Percentiles rank a stretch among this genome's conserved stretches.
phyloP scores from a whole-genome alignment of 768 basidiomycete genomes.

The Cantharellus anzutake region DNA sequence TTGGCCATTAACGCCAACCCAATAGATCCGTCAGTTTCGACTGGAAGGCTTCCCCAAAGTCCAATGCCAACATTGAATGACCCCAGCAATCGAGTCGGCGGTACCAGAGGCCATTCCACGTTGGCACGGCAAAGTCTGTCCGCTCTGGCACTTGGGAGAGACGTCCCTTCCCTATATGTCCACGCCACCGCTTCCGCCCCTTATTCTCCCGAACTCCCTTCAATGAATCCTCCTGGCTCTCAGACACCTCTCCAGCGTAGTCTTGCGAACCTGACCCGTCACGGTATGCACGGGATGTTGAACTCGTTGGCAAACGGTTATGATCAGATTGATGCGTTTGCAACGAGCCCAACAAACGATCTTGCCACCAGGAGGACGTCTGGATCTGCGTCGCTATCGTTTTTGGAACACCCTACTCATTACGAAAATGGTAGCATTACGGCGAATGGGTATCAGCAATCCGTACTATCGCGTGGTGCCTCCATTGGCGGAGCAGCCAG shows the following conservation, averaged over 20 bases:
- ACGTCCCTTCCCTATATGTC: constrained; percentile 1
- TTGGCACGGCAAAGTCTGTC: neutral
- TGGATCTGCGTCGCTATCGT: neutral
- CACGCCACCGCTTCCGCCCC: neutral
- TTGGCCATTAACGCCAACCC: constrained; percentile 24
- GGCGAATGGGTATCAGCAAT: neutral
- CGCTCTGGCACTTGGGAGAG: neutral
- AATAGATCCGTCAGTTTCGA: neutral
- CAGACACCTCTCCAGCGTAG: constrained; percentile 52
- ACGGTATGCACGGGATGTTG: constrained; percentile 67
- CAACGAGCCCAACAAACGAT: neutral
- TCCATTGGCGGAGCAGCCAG: neutral
- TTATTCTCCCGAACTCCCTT: neutral
- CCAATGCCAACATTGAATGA: neutral
- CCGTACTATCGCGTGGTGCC: neutral
- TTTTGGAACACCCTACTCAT: neutral
- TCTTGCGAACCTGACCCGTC: constrained; percentile 60
- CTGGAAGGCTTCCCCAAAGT: neutral
- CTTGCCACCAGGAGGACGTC: neutral
- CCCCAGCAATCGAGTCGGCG: neutral
- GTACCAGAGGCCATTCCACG: no score
- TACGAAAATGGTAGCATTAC: neutral
- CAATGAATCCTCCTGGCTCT: neutral
- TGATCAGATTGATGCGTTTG: no score
- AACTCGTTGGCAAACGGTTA: neutral